A percentile compares a stretch with the other conserved stretches of the same genome.
Conservation (phyloP, 495 filamentous ascomycete species). For the Xylona heveae region DNA sequence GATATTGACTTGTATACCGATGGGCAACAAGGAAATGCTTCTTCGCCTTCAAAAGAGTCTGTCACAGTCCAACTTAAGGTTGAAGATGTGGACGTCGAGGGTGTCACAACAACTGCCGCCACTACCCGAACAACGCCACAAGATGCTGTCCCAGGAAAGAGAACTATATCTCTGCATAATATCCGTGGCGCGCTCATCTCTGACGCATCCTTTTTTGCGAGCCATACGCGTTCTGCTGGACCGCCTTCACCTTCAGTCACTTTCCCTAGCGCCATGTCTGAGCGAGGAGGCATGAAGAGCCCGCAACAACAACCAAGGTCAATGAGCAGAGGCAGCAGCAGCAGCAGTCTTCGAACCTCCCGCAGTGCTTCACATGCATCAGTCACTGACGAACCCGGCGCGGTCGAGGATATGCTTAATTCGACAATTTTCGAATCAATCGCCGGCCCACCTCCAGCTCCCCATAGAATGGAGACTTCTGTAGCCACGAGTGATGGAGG, state of each 20-base stretch:
- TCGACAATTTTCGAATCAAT: neutral
- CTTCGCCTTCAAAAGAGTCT: slow-evolving; percentile 17
- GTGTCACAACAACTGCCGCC: slow-evolving; percentile 23
- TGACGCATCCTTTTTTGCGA: slow-evolving; percentile 50
- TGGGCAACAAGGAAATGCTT: slow-evolving; percentile 1
- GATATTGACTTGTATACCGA: slow-evolving; percentile 28
- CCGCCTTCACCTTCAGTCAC: slow-evolving; percentile 38
- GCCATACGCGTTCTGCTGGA: slow-evolving; percentile 34
- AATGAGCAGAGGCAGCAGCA: no score
- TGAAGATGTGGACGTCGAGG: slow-evolving; percentile 42
- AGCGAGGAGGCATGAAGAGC: no score
- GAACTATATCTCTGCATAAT: slow-evolving; percentile 37
- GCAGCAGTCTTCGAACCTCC: no score
- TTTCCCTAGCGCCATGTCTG: no score
- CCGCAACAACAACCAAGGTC: no score
- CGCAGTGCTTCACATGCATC: no score
- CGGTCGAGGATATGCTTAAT: no score
- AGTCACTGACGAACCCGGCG: no score
- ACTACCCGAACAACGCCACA: neutral
- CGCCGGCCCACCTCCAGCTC: no score
- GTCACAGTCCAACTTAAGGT: slow-evolving; percentile 45
- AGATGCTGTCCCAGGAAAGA: slow-evolving; percentile 24
- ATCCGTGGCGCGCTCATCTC: slow-evolving; percentile 47
- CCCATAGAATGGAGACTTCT: no score
- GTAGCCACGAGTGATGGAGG: slow-evolving; percentile 3